Evolutionary conservation across 139 green algal genomes (phyloP), one percentile per base, ranked within the genome.

Genomic region (Zygnema cylindricum): DNA sequence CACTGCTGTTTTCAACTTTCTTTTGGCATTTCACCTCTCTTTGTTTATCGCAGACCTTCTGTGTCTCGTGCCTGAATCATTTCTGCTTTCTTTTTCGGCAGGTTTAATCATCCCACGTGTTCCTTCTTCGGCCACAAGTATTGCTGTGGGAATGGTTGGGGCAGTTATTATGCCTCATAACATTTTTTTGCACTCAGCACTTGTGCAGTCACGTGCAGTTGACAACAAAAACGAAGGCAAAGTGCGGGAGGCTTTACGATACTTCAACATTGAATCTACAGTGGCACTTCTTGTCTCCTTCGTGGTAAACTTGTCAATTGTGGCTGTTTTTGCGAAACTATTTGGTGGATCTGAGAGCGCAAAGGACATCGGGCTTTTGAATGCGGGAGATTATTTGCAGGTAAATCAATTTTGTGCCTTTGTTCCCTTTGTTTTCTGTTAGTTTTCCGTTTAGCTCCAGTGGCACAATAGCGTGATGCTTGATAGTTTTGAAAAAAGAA

Each of bases 81-180:
- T n/a, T n/a, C n/a, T n/a, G n/a, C 76, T 7, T 1, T 85, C 35
- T 55, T 55, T 55, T 38, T 76, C 71, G 0, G 42, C 86, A 90
- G 87, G 87, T 2, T 40, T 91, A 0, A 35, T 91, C 0, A 49
- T 91, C 2, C 87, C 87, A 1, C 87, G 77, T 42, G 89, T 91
- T 16, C 43, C 69, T 30, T 33, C 2, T 2, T 38, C 39, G 0
- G 69, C 87, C 1, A 78, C 38, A 21, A 21, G 39, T 33, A 78
- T 86, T 40, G 87, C 87, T 42, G 86, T 91, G 41, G 42, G 71
- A 41, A 92, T 91, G 82, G 35, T 91, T 33, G 87, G 87, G 1
- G 79, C 87, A 0, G 87, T 91, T 69, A 92, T 91, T 87, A 91
- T 91, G 87, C 87, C 87, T 41, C 87, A 91, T 40, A 91, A 91